Evolutionary conservation across 2,329 filamentous ascomycete genomes (phyloP), one percentile per base, ranked within the genome.

Genomic region (Epichloe aotearoae): DNA sequence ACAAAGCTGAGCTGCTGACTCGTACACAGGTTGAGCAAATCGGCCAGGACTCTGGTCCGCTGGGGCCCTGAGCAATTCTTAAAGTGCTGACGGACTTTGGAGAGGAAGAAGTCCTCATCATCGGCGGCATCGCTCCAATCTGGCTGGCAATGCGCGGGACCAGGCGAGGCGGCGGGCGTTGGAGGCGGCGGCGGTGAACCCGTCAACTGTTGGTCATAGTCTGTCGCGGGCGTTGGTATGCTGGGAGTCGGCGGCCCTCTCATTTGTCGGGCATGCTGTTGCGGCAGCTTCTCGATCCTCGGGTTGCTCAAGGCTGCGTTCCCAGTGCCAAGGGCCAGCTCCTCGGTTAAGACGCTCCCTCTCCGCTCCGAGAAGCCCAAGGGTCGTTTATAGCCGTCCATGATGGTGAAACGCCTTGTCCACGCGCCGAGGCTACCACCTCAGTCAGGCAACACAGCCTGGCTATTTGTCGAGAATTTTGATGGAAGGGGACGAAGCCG

Each of bases 1-100:
- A 98, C 90, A 64, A 96, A 97, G 68, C 89, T 95, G 57, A 98
- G 75, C 66, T 95, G 86, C 62, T 94, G 89, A 60, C 88, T 96
- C 59, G 94, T 94, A 71, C 93, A 98, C 59, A 95, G 79, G 62
- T 95, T 95, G 56, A 98, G 73, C 52, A 98, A 73, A 64, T 95
- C 90, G 47, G 88, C 88, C 53, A 98, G 73, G 60, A 95, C 80
- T 39, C 86, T 79, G 60, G 89, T 86, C 52, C 87, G 81, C 67
- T 91, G 86, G 1, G 82, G 78, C 23, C 83, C 79, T 52, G 82
- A 84, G 66, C 88, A 83, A 50, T 83, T 80, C 60, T 83, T 82
- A 63, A 97, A 97, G 61, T 89, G 82, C 54, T 83, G 79, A 54
- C 87, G 80, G 52, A 93, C 82, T 62, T 89, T 83, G 57, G 87